These are phyloP conservation scores for Saururus chinensis DNA, from an alignment of 164 flowering plant species.

Conservation along the genomic window DNA sequence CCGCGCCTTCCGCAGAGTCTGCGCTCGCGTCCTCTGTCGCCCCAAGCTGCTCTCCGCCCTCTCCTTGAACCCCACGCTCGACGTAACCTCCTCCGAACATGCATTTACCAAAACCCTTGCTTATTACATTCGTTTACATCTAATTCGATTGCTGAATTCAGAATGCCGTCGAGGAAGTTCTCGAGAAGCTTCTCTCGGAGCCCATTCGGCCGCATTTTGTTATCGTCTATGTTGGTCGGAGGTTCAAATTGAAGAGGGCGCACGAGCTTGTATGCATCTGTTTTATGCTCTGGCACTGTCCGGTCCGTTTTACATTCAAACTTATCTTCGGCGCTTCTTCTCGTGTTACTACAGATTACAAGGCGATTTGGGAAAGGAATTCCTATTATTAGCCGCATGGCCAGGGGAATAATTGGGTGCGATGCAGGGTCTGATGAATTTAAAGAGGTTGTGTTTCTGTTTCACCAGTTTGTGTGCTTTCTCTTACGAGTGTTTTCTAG, in stretches of 20 bases:
- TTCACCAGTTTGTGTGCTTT: no score
- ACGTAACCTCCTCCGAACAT: slow-evolving; percentile 19
- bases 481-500: background rate
- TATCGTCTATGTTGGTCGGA: slow-evolving; percentile 25
- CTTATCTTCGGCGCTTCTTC: background rate
- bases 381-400: slow-evolving; percentile 32
- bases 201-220: slow-evolving; percentile 81
- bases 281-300: background rate
- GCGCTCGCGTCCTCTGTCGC: slow-evolving; percentile 33
- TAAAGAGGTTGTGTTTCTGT: slow-evolving; percentile 33
- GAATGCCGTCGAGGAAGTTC: slow-evolving; percentile 49
- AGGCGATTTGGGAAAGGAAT: slow-evolving; percentile 24
- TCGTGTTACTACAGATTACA: slow-evolving; percentile 24
- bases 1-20: slow-evolving; percentile 40
- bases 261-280: slow-evolving; percentile 25
- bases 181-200: slow-evolving; percentile 45
- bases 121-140: background rate
- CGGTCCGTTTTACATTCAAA: background rate
- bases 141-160: slow-evolving; percentile 8
- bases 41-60: slow-evolving; percentile 57
- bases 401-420: slow-evolving; percentile 52
- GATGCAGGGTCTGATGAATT: slow-evolving; percentile 36
- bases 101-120: no score
- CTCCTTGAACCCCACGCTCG: slow-evolving; percentile 22
- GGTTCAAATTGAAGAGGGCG: slow-evolving; percentile 17